These are phyloP conservation scores for Annona cherimola DNA, from an alignment of 164 flowering plant genomes.

Conservation along the genomic window DNA sequence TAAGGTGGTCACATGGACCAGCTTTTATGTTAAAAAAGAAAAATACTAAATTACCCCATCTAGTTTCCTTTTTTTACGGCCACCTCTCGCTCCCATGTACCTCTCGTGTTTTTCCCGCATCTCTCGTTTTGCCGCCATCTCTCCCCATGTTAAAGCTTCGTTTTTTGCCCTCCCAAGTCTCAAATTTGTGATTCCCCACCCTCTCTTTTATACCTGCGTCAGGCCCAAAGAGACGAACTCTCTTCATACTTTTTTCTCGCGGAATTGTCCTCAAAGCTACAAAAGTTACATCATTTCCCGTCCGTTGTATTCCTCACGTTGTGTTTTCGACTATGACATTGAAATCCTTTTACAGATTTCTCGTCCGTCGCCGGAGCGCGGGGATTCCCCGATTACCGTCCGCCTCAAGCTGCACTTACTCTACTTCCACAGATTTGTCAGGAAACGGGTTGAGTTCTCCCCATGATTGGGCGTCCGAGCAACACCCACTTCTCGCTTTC, in stretches of 20 bases:
- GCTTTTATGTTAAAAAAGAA: no score
- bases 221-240: no score
- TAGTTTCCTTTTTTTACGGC: no score
- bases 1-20: no score
- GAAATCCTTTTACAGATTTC: slow-evolving; percentile 63
- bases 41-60: no score
- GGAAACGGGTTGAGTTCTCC: neutral
- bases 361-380: slow-evolving; percentile 32
- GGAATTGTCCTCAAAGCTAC: neutral
- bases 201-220: no score
- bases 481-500: neutral
- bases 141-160: slow-evolving; percentile 10
- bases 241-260: neutral
- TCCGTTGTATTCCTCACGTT: neutral
- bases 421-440: neutral
- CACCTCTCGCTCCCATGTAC: no score
- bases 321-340: slow-evolving; percentile 49
- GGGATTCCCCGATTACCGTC: slow-evolving; percentile 27
- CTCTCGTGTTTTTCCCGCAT: no score
- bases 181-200: neutral
- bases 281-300: neutral
- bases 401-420: neutral
- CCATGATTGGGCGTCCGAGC: neutral
- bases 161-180: neutral
- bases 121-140: neutral